Base-by-base conservation (phyloP, 306 rosid genomes). In the Castanospermum australe region DNA sequence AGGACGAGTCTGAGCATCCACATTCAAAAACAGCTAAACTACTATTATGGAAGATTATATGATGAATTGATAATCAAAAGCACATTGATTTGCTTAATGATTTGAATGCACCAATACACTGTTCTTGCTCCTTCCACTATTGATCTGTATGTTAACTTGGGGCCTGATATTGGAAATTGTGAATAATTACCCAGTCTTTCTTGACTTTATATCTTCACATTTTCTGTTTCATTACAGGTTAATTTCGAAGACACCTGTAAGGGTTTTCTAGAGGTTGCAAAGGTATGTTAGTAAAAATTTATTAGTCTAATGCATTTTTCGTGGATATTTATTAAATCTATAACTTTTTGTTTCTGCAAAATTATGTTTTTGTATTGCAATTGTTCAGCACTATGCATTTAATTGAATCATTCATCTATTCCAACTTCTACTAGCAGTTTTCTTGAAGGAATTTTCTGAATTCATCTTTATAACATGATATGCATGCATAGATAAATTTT, bases 171-270 rank as follows among this genome's bases (percentile, higher is more conserved):
- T 57, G 64, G 33, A 54, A 60, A 25, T 28, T 24, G 12, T 60
- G 82, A 66, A 75, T 28, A n/a, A 28, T 21, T 68, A n/a, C 41
- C 47, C 48, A 11, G 18, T 30, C 44, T 44, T 75, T 73, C 35
- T 60, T 61, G 36, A 62, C 21, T 66, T 75, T 13, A 60, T 8
- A 21, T 41, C 52, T 62, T 71, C 20, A 67, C 24, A 57, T 71
- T 50, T 80, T 28, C 67, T 81, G 28, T 75, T 77, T 81, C 73
- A 44, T 74, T 77, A 47, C 88, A 95, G 98, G 97, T 95, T 76
- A 92, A 95, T 81, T 95, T 95, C 85, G 99, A 93, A 92, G 98
- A 95, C 73, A 93, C 98, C 45, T 91, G 98, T 89, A 95, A 95
- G 80, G 99, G 99, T 36, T 95, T 93, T 84, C 90, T 95, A 21